These are phyloP conservation scores for Xerocomus potaroensis DNA, from an alignment of 768 basidiomycete species.

Conservation along the genomic window DNA sequence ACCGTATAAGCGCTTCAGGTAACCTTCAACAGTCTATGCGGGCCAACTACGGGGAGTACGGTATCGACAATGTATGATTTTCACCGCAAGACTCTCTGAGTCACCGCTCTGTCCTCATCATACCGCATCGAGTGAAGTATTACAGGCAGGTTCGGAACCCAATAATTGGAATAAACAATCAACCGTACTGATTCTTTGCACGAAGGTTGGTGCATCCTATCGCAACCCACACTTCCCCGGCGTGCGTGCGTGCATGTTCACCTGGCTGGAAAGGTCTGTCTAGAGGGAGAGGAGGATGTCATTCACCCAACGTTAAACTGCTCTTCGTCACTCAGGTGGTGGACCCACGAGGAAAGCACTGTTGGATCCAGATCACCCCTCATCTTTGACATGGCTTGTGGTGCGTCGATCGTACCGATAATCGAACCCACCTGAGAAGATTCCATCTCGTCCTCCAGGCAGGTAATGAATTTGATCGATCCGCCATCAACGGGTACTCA, in stretches of 20 bases:
- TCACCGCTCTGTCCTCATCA: conserved; percentile 1
- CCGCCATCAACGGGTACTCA: conserved; percentile 22
- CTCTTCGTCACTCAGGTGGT: conserved; percentile 23
- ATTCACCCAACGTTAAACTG: neutral
- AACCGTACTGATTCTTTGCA: neutral
- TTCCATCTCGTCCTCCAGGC: conserved; percentile 16
- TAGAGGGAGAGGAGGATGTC: neutral
- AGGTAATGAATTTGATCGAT: conserved; percentile 14
- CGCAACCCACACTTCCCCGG: conserved; percentile 73
- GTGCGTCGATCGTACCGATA: conserved; percentile 9
- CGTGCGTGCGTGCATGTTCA: conserved; percentile 49
- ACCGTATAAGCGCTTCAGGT: conserved; percentile 20
- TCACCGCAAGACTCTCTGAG: neutral
- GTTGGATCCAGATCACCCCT: conserved; percentile 16
- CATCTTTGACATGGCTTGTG: conserved; percentile 29
- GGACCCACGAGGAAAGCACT: conserved; percentile 14
- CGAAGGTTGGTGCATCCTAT: conserved; percentile 58
- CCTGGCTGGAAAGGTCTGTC: conserved; percentile 48
- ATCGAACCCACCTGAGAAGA: neutral
- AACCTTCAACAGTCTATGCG: conserved; percentile 42
- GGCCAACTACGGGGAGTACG: conserved; percentile 47
- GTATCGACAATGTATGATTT: conserved; percentile 52
- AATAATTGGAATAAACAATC: neutral
- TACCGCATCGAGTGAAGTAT: conserved; percentile 14
- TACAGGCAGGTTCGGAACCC: conserved; percentile 25